A percentile compares a stretch with the other conserved stretches of the same genome.
phyloP scores from a whole-genome alignment of 352 stramenopile genomes.

The Paralagenidium karlingii region DNA sequence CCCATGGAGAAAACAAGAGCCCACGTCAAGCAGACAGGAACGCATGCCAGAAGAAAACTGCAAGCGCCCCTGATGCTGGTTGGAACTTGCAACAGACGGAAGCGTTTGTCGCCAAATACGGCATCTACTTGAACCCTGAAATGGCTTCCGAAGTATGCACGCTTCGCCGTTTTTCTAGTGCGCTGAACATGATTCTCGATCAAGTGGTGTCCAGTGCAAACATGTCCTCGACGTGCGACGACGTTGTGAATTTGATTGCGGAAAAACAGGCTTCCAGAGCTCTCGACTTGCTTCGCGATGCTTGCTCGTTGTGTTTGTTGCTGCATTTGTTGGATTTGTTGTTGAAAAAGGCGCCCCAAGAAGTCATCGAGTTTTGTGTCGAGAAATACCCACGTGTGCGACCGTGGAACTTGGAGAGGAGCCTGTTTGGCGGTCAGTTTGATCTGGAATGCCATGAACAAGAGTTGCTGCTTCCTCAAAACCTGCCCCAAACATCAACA shows the following conservation, averaged over 20 bases:
- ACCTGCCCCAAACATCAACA: conserved; percentile 34
- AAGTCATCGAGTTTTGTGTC: conserved; percentile 65
- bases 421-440: conserved; percentile 48
- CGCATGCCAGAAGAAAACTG: conserved; percentile 4
- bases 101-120: conserved; percentile 68
- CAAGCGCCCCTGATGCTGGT: neutral
- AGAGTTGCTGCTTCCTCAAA: conserved; percentile 11
- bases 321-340: conserved; percentile 70
- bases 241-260: conserved; percentile 69
- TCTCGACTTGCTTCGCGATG: conserved; percentile 28
- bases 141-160: conserved; percentile 73
- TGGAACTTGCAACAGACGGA: conserved; percentile 41
- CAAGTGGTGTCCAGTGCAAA: conserved; percentile 70
- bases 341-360: conserved; percentile 59
- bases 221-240: conserved; percentile 57
- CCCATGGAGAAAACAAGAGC: too few relatives aligned
- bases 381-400: conserved; percentile 50
- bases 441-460: too few relatives aligned
- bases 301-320: conserved; percentile 53
- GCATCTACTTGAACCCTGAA: conserved; percentile 74
- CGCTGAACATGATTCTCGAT: conserved; percentile 56
- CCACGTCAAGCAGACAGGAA: too few relatives aligned
- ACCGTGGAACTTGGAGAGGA: conserved; percentile 73
- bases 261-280: conserved; percentile 39
- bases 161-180: conserved; percentile 39